These are phyloP conservation scores for Nicotiana sylvestris DNA, from an alignment of 257 asterid genomes.

Conservation along the genomic window DNA sequence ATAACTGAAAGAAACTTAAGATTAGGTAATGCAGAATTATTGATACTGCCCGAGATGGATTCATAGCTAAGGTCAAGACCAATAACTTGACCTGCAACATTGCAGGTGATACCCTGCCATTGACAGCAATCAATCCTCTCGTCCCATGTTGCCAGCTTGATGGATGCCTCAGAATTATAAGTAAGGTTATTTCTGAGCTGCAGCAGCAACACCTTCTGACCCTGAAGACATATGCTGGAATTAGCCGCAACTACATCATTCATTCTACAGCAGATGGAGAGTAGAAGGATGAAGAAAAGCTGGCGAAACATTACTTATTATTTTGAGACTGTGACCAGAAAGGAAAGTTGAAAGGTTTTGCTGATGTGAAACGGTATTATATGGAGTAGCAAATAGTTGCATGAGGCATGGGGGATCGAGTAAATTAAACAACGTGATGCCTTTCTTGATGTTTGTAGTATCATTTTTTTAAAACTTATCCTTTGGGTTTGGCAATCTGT, in stretches of 20 bases:
- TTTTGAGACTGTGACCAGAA: neutral
- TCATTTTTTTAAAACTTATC: too few species aligned
- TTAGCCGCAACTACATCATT: slow-evolving; percentile 16
- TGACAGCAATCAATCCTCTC: slow-evolving; percentile 33
- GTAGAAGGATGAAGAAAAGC: slow-evolving; percentile 12
- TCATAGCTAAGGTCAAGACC: slow-evolving; percentile 44
- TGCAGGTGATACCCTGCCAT: slow-evolving; percentile 52
- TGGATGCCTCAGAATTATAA: slow-evolving; percentile 41
- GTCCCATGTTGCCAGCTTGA: slow-evolving; percentile 46
- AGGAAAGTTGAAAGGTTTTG: neutral
- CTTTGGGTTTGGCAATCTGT: too few species aligned
- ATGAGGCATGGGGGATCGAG: neutral
- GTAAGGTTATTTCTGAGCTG: slow-evolving; percentile 40
- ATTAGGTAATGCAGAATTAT: slow-evolving; percentile 20
- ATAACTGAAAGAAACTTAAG: slow-evolving; percentile 38
- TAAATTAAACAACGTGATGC: neutral
- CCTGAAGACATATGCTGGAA: slow-evolving; percentile 21
- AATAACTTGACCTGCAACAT: slow-evolving; percentile 28
- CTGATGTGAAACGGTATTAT: neutral
- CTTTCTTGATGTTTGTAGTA: neutral
- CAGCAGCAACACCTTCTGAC: slow-evolving; percentile 36
- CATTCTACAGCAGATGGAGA: slow-evolving; percentile 10
- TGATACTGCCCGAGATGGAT: slow-evolving; percentile 34
- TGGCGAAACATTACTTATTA: slow-evolving; percentile 19
- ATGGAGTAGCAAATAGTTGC: neutral